Evolutionary conservation across 768 basidiomycete genomes (phyloP), one percentile per base, ranked within the genome.

Genomic region (Trametes sanguinea): DNA sequence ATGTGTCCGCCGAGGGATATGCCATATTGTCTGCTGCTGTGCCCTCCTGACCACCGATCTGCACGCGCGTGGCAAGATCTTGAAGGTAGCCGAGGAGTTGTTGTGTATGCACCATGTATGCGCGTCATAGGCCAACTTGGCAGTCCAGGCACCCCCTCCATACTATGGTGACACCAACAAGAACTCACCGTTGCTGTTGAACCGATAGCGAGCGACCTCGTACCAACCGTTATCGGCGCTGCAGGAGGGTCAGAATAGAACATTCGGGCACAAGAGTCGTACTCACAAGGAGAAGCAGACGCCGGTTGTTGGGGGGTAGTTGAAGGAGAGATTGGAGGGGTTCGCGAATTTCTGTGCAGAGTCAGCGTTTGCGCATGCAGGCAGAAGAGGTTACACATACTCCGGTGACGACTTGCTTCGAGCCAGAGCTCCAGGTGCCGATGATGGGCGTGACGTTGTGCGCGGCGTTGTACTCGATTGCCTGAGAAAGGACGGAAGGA

Each of bases 161-260:
- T 4, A 4, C 11, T 13, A 35, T 51, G 57, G 42, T 37, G 27
- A 55, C n/a, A 11, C 22, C 8, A 6, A 6, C 11, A 67, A 45
- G 8, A 4, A 68, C 82, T 51, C 61, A 93, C 94, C 95, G 75
- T 99, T 99, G 59, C 87, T 78, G 43, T 78, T 81, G 78, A 95
- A 95, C 55, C 95, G 86, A 76, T 97, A 99, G 67, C 93, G 88
- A 22, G 94, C 85, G 72, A 93, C 82, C 74, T 99, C 97, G 65
- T 90, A 99, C 78, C 77, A 91, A 10, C 88, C 87, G 61, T 89
- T 85, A 40, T 76, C 72, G 54, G 90, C 83, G 77, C 92, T 94
- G 39, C 37, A 13, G 1, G 2, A 16, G n/a, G 46, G 43, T 40
- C 43, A 40, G 17, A n/a, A 39, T 4, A 14, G 16, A 7, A 10